Evolutionary conservation across 768 basidiomycete species (phyloP), one percentile per base, ranked within the genome.

Genomic region (Pleurotus salmoneostramineus): DNA sequence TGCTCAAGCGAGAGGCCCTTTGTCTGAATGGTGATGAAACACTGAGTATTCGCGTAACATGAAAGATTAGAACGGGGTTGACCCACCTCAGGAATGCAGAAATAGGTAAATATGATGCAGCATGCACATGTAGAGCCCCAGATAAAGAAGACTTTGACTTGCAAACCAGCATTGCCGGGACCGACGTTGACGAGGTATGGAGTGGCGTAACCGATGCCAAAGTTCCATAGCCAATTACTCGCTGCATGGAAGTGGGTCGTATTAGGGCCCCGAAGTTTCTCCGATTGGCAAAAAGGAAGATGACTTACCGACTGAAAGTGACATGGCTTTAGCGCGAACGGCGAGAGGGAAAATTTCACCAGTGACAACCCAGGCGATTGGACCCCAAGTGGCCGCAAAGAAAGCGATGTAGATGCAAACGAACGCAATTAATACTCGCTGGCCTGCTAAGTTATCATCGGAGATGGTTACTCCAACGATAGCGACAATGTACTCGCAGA

Each of bases 1-100:
- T 93, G 88, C 74, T 94, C 92, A 62, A 94, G 82, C 12, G 89
- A 87, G 12, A 93, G 78, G 4, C 90, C 90, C 74, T 93, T 91
- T 50, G 86, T 88, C 78, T 78, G 50, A 32, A 50, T 31, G 49
- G 61, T 32, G 48, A n/a, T 12, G 33, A 36, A 3, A 6, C 15
- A 17, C n/a, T 45, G 47, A 11, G 40, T 33, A 15, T 32, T 34
- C 27, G 55, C 63, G 21, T 27, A 6, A 40, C 37, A 40, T 27
- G n/a, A 56, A 48, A 56, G 34, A 52, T 4, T 37, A n/a, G 8
- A 45, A n/a, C 42, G 48, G 27, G 33, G 27, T 33, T 33, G 32
- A 64, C 69, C 35, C 58, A 76, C 77, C 74, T 92, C 90, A 48
- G 89, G 89, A 58, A 93, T 72, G 72, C 82, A 88, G 78, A 92